phyloP scores from a whole-genome alignment of 2,329 filamentous ascomycete genomes.

The Bipolaris victoriae region DNA sequence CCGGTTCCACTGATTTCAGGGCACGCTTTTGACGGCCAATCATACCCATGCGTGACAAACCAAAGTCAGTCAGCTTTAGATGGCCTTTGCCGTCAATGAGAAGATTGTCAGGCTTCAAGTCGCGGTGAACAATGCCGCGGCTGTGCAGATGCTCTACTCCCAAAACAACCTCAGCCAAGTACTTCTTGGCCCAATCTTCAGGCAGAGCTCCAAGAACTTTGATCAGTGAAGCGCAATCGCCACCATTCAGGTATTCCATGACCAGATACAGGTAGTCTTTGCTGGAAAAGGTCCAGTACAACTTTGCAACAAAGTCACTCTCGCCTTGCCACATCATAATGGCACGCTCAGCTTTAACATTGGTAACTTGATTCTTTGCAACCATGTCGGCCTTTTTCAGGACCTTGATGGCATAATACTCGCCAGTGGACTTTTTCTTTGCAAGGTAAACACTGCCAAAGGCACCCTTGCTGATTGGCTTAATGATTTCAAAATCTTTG shows the following conservation, averaged over 20 bases:
- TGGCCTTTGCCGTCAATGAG: slow-evolving; percentile 97
- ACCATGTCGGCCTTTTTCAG: slow-evolving; percentile 99
- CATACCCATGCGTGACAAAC: slow-evolving; percentile 93
- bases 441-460: slow-evolving; percentile 98
- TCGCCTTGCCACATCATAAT: slow-evolving; percentile 99
- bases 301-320: slow-evolving; percentile 97
- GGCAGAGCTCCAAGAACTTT: slow-evolving; percentile 90
- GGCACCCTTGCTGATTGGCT: slow-evolving; percentile 97
- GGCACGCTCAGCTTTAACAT: slow-evolving; percentile 96
- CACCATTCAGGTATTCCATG: slow-evolving; percentile 98
- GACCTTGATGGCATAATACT: slow-evolving; percentile 99
- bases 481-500: slow-evolving; percentile 99
- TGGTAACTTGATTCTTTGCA: slow-evolving; percentile 98
- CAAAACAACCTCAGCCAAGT: slow-evolving; percentile 93
- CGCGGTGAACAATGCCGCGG: slow-evolving; percentile 93
- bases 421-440: slow-evolving; percentile 97
- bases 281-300: slow-evolving; percentile 99
- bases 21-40: slow-evolving; percentile 96
- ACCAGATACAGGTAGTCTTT: slow-evolving; percentile 98
- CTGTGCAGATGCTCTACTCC: slow-evolving; percentile 95
- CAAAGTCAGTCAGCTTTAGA: slow-evolving; percentile 96
- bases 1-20: slow-evolving; percentile 76
- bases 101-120: slow-evolving; percentile 95
- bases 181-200: slow-evolving; percentile 98
- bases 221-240: slow-evolving; percentile 94